These are phyloP conservation scores for Meyerozyma carpophila DNA, from an alignment of 1,139 yeast genomes.

Conservation along the genomic window DNA sequence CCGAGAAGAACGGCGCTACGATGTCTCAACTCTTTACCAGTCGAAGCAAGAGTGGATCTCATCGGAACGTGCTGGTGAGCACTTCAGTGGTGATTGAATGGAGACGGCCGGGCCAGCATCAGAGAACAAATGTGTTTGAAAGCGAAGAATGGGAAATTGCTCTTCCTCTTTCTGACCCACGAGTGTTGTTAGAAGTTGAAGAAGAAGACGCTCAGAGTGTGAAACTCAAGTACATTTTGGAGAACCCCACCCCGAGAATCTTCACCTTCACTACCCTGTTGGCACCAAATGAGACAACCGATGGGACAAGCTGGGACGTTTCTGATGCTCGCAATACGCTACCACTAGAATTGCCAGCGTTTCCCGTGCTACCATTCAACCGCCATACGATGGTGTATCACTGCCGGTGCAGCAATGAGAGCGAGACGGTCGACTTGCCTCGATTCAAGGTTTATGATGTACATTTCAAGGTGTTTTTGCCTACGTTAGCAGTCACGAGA, in stretches of 20 bases:
- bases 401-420: slow-evolving; percentile 8
- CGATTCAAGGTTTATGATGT: slow-evolving; percentile 57
- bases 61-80: slow-evolving; percentile 32
- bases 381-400: slow-evolving; percentile 37
- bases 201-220: slow-evolving; percentile 9
- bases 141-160: slow-evolving; percentile 43
- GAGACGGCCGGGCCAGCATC: slow-evolving; percentile 20
- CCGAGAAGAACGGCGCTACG: background rate
- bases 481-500: slow-evolving; percentile 42
- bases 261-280: slow-evolving; percentile 56
- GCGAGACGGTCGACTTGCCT: slow-evolving; percentile 41
- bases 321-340: slow-evolving; percentile 20
- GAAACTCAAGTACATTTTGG: slow-evolving; percentile 48
- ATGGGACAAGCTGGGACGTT: slow-evolving; percentile 25
- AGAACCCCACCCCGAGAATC: slow-evolving; percentile 68
- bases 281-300: slow-evolving; percentile 11
- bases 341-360: slow-evolving; percentile 24
- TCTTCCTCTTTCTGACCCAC: slow-evolving; percentile 64
- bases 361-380: slow-evolving; percentile 61
- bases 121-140: slow-evolving; percentile 18
- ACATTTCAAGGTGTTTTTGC: slow-evolving; percentile 60
- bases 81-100: slow-evolving; percentile 26
- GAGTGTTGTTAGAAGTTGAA: slow-evolving; percentile 45
- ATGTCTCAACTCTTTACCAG: slow-evolving; percentile 27
- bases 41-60: slow-evolving; percentile 34